Evolutionary conservation across 2,329 filamentous ascomycete genomes (phyloP), one percentile per base, ranked within the genome.

Genomic region (Fusarium brevicatenulatum): DNA sequence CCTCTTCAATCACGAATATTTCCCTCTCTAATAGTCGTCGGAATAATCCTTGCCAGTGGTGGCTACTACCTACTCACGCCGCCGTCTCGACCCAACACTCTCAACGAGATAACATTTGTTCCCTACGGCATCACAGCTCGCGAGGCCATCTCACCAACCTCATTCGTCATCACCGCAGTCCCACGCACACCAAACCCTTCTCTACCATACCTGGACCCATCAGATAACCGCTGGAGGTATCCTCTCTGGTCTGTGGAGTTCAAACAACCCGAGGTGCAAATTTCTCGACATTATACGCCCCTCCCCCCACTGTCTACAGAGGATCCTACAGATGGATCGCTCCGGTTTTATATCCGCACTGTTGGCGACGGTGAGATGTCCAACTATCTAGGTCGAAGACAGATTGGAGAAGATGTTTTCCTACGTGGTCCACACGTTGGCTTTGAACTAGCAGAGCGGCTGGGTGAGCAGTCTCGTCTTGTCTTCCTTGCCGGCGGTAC

Each of bases 211-310:
- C 55, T 83, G n/a, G 42, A 25, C 16, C 42, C 70, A 11, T 49
- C 32, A 5, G n/a, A 65, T 39, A n/a, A 32, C 23, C 46, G 64
- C 71, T 82, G 83, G 82, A 74, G 72, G 16, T 72, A 89, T 63
- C 92, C 93, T 9, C 87, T 97, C 46, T 97, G 94, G 92, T 95
- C 92, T 71, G 92, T 98, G 39, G 93, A 98, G 84, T 91, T 97
- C 79, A 97, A 97, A 83, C 96, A 98, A 83, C 96, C 96, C 5
- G 91, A 97, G 80, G 84, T 98, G 64, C 95, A 98, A 82, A 97
- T 99, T 76, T 93, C 94, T 47, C 86, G 96, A 70, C 91, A 94
- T 65, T 99, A 99, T 82, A 98, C 96, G 8, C 95, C 95, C 2
- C 85, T 99, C 1, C 95, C 94, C 0, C 87, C 90, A 0, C 32